A percentile compares a stretch with the other conserved stretches of the same genome.
phyloP scores from a whole-genome alignment of 257 asterid genomes.

The Plantago elongata region DNA sequence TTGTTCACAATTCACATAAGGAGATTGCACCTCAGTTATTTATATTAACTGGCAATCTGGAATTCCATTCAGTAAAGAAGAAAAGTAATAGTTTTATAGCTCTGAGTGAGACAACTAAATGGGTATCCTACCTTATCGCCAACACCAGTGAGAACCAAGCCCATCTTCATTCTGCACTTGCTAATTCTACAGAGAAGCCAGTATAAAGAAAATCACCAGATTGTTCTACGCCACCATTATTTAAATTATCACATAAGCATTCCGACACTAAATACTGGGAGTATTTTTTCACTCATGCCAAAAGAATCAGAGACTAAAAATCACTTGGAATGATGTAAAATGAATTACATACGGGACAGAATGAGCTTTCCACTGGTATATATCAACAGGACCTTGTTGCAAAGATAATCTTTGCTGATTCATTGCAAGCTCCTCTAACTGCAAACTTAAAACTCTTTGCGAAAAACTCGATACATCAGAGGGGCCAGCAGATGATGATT shows the following conservation, averaged over 20 bases:
- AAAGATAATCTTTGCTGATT: slow-evolving; percentile 50
- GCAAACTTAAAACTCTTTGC: slow-evolving; percentile 38
- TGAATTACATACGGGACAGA: slow-evolving; percentile 51
- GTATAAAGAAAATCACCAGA: background rate
- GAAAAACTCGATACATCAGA: slow-evolving; percentile 32
- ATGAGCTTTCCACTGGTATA: slow-evolving; percentile 84
- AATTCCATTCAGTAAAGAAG: background rate
- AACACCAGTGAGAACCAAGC: slow-evolving; percentile 80
- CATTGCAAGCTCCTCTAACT: slow-evolving; percentile 69
- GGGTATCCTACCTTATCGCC: slow-evolving; percentile 70
- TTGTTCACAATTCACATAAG: too few relatives aligned
- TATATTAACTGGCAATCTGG: background rate
- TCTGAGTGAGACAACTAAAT: slow-evolving; percentile 5
- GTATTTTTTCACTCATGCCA: slow-evolving; percentile 6
- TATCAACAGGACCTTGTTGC: slow-evolving; percentile 37
- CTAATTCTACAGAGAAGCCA: slow-evolving; percentile 48
- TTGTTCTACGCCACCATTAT: background rate
- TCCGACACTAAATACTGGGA: background rate
- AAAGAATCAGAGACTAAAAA: background rate
- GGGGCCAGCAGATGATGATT: slow-evolving; percentile 26
- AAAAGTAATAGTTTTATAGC: background rate
- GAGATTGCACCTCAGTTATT: too few relatives aligned
- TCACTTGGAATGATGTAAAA: slow-evolving; percentile 13
- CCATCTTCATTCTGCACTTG: slow-evolving; percentile 92
- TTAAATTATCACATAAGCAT: slow-evolving; percentile 8